These are phyloP conservation scores for Glomus cerebriforme DNA, from an alignment of 192 early-diverging fungal genomes.

Conservation along the genomic window DNA sequence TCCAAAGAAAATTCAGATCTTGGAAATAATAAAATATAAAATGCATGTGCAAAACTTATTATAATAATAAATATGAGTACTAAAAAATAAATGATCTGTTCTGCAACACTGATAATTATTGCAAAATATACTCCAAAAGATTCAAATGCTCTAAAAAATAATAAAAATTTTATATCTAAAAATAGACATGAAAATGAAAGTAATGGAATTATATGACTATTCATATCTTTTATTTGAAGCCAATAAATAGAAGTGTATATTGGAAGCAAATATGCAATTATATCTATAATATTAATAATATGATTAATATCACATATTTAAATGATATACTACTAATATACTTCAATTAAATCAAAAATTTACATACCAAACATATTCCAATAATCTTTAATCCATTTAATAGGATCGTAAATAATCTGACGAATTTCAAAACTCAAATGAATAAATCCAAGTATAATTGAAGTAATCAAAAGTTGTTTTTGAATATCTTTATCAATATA, in stretches of 20 bases:
- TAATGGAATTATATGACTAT: neutral
- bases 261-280: neutral
- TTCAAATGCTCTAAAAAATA: constrained; percentile 12
- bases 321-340: too few species aligned
- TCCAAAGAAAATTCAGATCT: neutral
- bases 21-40: constrained; percentile 6
- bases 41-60: constrained; percentile 4
- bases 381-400: neutral
- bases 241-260: neutral
- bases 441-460: neutral
- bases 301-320: too few species aligned
- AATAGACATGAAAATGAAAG: neutral
- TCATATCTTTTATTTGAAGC: neutral
- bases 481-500: neutral
- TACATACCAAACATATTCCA: constrained; percentile 14
- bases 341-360: neutral
- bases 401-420: neutral
- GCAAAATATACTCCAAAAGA: constrained; percentile 15
- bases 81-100: neutral
- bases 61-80: neutral
- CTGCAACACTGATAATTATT: constrained; percentile 2
- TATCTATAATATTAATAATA: neutral
- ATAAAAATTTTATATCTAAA: neutral
- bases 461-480: neutral
- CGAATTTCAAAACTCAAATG: neutral